Evolutionary conservation across 441 rosid species (phyloP).

Genomic region (Bruguiera hainesii): DNA sequence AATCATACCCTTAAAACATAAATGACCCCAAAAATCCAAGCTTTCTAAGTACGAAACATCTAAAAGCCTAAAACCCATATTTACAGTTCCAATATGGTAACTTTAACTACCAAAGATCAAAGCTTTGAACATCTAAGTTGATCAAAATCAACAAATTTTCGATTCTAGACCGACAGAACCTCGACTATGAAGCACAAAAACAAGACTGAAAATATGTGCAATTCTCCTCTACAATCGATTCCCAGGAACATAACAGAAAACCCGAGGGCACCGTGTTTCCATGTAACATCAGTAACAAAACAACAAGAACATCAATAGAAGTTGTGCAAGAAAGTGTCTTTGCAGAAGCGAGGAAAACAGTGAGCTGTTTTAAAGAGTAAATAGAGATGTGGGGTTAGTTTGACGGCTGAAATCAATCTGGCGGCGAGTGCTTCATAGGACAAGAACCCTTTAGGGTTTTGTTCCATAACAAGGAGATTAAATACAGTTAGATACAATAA

Average conservation of each 20-base stretch:
- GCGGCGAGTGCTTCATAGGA: conserved; percentile 72
- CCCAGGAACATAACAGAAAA: conserved; percentile 18
- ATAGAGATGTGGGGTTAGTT: not conserved
- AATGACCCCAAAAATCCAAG: conserved; percentile 24
- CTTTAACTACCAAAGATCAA: conserved; percentile 29
- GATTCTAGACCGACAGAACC: conserved; percentile 18
- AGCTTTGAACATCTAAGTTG: conserved; percentile 12
- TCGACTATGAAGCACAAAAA: conserved; percentile 11
- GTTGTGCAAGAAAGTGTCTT: not conserved
- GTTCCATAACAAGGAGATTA: conserved; percentile 33
- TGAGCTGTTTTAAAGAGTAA: conserved; percentile 19
- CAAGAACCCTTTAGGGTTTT: conserved; percentile 78
- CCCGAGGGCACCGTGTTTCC: conserved; percentile 21
- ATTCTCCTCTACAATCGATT: conserved; percentile 7
- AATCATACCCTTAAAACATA: conserved; percentile 26
- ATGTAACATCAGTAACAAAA: conserved; percentile 10
- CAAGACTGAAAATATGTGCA: conserved; percentile 12
- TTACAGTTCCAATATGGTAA: conserved; percentile 20
- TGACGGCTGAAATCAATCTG: conserved; percentile 54
- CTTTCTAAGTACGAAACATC: conserved; percentile 18
- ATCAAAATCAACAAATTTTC: conserved; percentile 2
- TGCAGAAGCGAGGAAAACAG: conserved; percentile 14
- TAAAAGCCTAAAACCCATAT: conserved; percentile 26
- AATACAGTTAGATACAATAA: conserved; percentile 22
- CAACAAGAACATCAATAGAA: not conserved